Base-by-base conservation (phyloP, 2,329 filamentous ascomycete species). In the Aspergillus nomiae region DNA sequence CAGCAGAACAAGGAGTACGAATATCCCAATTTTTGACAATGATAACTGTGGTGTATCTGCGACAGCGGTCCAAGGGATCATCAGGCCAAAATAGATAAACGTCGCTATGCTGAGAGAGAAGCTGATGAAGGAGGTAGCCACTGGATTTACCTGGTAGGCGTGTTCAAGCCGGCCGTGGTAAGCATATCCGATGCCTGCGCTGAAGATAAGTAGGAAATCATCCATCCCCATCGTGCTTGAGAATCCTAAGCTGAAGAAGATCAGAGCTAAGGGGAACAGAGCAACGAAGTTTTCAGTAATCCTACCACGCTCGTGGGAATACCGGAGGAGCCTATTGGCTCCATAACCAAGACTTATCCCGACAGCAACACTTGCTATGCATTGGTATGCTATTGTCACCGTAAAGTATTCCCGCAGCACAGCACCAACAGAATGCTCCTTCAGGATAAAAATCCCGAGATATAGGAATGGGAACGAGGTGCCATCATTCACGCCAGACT, bases 311-410 rank as follows among this genome's bases (percentile, higher is more conserved):
- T 36, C 21, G 32, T 55, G 11, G n/a, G 51, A 36, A 24, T 55
- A 55, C 10, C 51, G n/a, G 51, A 55, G 51, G n/a, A 38, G 32
- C 12, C 51, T 38, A n/a, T 55, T 55, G 3, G 51, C 51, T 10
- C 51, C 51, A 19, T 55, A 55, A 10, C 51, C 51, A 21, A 55
- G 51, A 12, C 8, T 12, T 1, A 36, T 16, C 16, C 51, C 51
- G 2, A 55, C 30, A 21, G 16, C 34, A 6, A 36, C 21, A 38
- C 51, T 55, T 12, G 32, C 51, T 3, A 55, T 36, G 2, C 51
- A 55, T 55, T 55, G 51, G 24, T 55, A 55, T 21, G 21, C n/a
- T 19, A 55, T 55, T 26, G 51, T 55, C 12, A 55, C 51, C n/a
- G 51, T 24, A 3, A 38, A 24, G 51, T 36, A 55, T 36, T 55